phyloP scores from a whole-genome alignment of 2,329 filamentous ascomycete species.

The Pseudocercospora ulei region DNA sequence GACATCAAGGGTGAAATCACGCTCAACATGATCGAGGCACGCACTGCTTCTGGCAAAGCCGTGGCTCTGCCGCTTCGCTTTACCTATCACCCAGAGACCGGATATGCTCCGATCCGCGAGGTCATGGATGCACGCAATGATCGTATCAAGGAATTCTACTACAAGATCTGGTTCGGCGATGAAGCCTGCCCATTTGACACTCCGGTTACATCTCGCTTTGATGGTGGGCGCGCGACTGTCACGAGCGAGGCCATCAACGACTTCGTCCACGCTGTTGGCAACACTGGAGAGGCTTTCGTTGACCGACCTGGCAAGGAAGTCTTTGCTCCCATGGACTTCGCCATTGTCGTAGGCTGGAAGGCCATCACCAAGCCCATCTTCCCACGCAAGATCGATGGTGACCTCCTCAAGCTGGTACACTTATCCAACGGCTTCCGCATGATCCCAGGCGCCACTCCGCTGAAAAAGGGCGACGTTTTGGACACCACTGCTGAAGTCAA shows the following conservation, averaged over 20 bases:
- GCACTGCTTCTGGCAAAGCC: slow-evolving; percentile 71
- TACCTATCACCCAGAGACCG: slow-evolving; percentile 86
- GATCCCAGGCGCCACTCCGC: slow-evolving; percentile 85
- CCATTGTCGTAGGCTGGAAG: slow-evolving; percentile 50
- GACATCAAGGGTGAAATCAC: slow-evolving; percentile 67
- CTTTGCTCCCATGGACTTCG: slow-evolving; percentile 88
- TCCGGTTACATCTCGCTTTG: slow-evolving; percentile 75
- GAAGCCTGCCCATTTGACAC: slow-evolving; percentile 75
- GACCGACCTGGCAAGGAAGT: slow-evolving; percentile 89
- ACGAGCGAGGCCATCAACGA: slow-evolving; percentile 91
- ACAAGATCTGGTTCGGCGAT: slow-evolving; percentile 90
- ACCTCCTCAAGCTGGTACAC: slow-evolving; percentile 90
- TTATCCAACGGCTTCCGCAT: slow-evolving; percentile 97
- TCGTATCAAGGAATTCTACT: slow-evolving; percentile 99
- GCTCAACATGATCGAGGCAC: slow-evolving; percentile 85
- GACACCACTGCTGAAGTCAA: slow-evolving; percentile 93
- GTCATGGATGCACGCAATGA: slow-evolving; percentile 95
- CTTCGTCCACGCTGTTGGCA: slow-evolving; percentile 97
- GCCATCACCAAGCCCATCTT: slow-evolving; percentile 99
- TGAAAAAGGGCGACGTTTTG: slow-evolving; percentile 91
- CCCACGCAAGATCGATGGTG: slow-evolving; percentile 88
- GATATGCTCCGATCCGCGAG: slow-evolving; percentile 94
- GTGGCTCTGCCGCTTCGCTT: slow-evolving; percentile 80
- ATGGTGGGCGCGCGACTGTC: slow-evolving; percentile 77
- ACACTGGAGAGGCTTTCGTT: slow-evolving; percentile 94